Conservation (phyloP, 2,329 filamentous ascomycete genomes). For the Colletotrichum eremochloae region DNA sequence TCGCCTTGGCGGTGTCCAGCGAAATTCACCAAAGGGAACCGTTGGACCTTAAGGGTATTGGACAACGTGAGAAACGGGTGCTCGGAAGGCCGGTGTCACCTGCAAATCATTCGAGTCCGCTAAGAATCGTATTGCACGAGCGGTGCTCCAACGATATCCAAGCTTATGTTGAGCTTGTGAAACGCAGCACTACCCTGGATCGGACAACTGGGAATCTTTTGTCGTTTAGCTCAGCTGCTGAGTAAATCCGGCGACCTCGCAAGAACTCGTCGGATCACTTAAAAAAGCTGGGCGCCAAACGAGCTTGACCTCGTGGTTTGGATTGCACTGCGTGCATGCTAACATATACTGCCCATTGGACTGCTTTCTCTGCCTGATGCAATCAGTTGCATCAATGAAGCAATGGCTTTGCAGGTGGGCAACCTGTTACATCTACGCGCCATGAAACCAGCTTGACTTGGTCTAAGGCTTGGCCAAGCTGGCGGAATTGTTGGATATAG, state of each 20-base stretch:
- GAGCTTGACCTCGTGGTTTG: background rate
- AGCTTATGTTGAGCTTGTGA: constrained; percentile 8
- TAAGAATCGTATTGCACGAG: background rate
- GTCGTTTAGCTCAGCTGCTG: constrained; percentile 13
- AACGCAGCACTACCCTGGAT: background rate
- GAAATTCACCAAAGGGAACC: constrained; percentile 9
- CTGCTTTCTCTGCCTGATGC: no score
- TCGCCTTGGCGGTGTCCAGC: constrained; percentile 4
- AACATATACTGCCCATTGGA: background rate
- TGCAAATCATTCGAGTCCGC: constrained; percentile 3
- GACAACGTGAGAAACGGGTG: constrained; percentile 13
- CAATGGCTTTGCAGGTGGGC: background rate
- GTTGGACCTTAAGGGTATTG: constrained; percentile 18
- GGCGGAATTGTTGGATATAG: background rate
- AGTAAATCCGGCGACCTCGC: background rate
- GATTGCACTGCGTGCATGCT: background rate
- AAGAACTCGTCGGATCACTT: background rate
- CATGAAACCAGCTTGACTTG: constrained; percentile 1
- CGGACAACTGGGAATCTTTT: background rate
- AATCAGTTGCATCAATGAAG: background rate
- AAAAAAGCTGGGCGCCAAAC: background rate
- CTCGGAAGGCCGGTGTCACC: constrained; percentile 19
- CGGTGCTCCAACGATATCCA: constrained; percentile 2
- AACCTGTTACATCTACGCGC: background rate
- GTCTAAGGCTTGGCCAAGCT: background rate